Conservation (phyloP, 2,329 filamentous ascomycete species). For the Fusarium protoensiforme region DNA sequence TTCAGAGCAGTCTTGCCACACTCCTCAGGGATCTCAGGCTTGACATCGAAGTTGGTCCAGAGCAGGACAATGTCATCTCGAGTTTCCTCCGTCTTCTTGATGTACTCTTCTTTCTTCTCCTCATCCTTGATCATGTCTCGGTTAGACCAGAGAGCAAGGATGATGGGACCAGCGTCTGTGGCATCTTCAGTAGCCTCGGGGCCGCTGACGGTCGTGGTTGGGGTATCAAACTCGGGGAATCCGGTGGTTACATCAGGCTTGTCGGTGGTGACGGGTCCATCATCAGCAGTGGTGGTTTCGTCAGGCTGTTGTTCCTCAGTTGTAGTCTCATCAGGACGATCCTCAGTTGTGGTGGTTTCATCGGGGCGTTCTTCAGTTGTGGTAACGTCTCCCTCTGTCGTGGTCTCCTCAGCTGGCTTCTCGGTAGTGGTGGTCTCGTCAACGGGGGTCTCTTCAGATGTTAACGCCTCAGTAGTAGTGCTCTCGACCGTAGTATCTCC, state of each 20-base stretch:
- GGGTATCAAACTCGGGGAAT: neutral
- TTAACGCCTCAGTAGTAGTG: neutral
- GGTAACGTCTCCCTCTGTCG: neutral
- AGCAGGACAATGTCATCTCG: constrained; percentile 4
- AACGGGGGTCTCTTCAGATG: neutral
- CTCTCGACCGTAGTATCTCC: neutral
- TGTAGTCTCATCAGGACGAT: neutral
- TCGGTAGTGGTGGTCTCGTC: neutral
- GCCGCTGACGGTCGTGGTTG: neutral
- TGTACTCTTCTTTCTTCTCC: constrained; percentile 10
- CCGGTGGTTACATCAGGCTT: neutral
- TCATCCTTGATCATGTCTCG: constrained; percentile 10
- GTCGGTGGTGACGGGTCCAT: neutral
- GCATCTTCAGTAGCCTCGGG: neutral
- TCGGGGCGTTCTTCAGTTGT: neutral
- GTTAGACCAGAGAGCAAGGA: constrained; percentile 16
- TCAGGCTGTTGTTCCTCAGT: neutral
- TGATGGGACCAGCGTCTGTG: neutral
- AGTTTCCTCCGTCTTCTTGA: constrained; percentile 10
- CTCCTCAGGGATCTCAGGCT: neutral
- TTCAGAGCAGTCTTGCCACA: constrained; percentile 5
- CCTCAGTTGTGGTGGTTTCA: neutral
- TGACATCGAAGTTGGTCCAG: constrained; percentile 9
- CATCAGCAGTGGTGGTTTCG: neutral
- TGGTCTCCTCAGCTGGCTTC: neutral